Evolutionary conservation across 202 grass and related monocot species (phyloP).

Genomic region (Elaeis oleifera): DNA sequence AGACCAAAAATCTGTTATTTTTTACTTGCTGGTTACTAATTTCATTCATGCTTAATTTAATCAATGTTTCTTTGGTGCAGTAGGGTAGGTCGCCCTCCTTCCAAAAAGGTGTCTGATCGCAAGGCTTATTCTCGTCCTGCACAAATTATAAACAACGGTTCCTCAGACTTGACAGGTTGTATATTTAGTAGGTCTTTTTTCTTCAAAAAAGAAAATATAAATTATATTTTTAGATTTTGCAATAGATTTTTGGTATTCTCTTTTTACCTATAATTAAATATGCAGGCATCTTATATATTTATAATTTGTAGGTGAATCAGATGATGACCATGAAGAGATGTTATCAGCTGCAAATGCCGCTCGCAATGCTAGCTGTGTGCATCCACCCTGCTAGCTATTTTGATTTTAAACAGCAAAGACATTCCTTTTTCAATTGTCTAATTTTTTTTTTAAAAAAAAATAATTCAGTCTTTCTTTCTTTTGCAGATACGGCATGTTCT

Average conservation of each 20-base stretch:
- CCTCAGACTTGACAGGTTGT: constrained; percentile 38
- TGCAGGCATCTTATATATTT: constrained; percentile 19
- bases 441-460: constrained; percentile 4
- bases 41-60: neutral
- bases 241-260: neutral
- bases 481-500: constrained; percentile 58
- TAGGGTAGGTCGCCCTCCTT: constrained; percentile 53
- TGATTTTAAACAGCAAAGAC: constrained; percentile 1
- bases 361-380: constrained; percentile 43
- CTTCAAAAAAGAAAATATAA: too few species aligned
- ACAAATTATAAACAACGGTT: constrained; percentile 35
- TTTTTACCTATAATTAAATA: neutral
- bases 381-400: constrained; percentile 11
- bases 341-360: constrained; percentile 71
- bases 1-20: constrained; percentile 5
- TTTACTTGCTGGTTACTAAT: neutral
- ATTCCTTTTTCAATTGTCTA: constrained; percentile 10
- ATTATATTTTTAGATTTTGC: neutral
- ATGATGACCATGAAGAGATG: constrained; percentile 77
- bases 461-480: constrained; percentile 19
- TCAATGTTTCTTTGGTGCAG: constrained; percentile 29
- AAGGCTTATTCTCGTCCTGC: constrained; percentile 47
- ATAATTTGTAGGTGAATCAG: constrained; percentile 50
- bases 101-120: constrained; percentile 55
- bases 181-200: constrained; percentile 4